Base-by-base conservation (phyloP, 164 flowering plant genomes). In the Macadamia tetraphylla region DNA sequence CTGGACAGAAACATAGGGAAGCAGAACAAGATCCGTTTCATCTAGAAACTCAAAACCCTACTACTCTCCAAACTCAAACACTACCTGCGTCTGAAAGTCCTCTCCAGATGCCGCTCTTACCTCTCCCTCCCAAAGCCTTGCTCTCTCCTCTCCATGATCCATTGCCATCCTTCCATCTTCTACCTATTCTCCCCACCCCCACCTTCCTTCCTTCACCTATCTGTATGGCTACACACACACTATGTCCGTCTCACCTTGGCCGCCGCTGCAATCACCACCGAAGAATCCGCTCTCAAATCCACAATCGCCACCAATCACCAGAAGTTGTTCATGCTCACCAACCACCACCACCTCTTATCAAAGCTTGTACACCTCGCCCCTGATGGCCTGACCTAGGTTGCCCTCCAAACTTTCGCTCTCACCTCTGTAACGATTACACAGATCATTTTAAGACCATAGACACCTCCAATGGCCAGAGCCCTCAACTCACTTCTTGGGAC, bases 281-380 rank as follows among this genome's bases (percentile, higher is more conserved):
- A 82, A 66, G 98, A 92, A 76, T 65, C 70, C 6, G 35, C 63
- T 3, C 82, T 85, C 62, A 81, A 82, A 70, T 72, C 81, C 42
- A 68, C 65, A 0, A 75, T 83, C 43, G 75, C 89, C 5, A 6
- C 5, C 13, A 53, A 67, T 7, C 81, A 90, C 76, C 98, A 90
- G 73, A 92, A 90, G 67, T 92, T 94, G 55, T 87, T 94, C 46
- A 92, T 94, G 97, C 81, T 94, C 3, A 83, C 98, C 32, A 69
- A 87, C n/a, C 94, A 92, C 67, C 87, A 70, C 10, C 76, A 97
- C 53, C 74, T 94, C n/a, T 74, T 94, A 42, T 81, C 90, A 31
- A 94, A 94, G 81, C 84, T 94, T 32, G 94, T 79, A 55, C 99
- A 92, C 68, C 74, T 94, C 32, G 96, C 76, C n/a, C 94, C 96